Evolutionary conservation across 2,329 filamentous ascomycete species (phyloP).

Genomic region (Colletotrichum abscissum): DNA sequence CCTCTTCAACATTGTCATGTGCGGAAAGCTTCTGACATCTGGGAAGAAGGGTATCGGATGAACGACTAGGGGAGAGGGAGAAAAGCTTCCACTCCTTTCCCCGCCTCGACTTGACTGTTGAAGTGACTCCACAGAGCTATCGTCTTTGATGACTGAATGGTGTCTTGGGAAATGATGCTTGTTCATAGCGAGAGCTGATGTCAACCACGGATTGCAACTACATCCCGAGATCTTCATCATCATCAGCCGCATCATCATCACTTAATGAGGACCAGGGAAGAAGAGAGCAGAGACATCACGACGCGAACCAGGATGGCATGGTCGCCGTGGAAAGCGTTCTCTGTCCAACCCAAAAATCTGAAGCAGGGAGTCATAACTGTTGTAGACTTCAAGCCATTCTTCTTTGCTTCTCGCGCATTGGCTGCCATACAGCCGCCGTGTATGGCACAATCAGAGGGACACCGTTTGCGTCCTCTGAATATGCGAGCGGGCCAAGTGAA

Average conservation of each 20-base stretch:
- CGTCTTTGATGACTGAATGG: no score
- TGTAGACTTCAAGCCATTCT: background rate
- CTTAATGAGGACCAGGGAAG: background rate
- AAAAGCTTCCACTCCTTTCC: background rate
- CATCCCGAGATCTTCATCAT: background rate
- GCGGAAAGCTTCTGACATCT: background rate
- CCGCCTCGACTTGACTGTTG: no score
- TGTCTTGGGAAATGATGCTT: no score
- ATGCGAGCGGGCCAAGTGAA: background rate
- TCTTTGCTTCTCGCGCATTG: background rate
- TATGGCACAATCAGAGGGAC: background rate
- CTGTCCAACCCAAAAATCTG: background rate
- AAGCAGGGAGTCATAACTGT: background rate
- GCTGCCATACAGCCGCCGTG: background rate
- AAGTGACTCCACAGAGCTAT: no score
- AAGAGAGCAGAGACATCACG: background rate
- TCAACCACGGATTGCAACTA: background rate
- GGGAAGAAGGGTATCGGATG: background rate
- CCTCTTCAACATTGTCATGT: background rate
- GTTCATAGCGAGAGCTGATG: background rate
- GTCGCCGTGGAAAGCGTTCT: background rate
- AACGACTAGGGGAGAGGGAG: background rate
- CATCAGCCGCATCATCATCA: background rate
- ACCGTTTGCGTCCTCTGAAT: background rate
- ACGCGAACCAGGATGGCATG: background rate